These are phyloP conservation scores for Venturia effusa DNA, from an alignment of 2,329 filamentous ascomycete genomes.

Conservation along the genomic window DNA sequence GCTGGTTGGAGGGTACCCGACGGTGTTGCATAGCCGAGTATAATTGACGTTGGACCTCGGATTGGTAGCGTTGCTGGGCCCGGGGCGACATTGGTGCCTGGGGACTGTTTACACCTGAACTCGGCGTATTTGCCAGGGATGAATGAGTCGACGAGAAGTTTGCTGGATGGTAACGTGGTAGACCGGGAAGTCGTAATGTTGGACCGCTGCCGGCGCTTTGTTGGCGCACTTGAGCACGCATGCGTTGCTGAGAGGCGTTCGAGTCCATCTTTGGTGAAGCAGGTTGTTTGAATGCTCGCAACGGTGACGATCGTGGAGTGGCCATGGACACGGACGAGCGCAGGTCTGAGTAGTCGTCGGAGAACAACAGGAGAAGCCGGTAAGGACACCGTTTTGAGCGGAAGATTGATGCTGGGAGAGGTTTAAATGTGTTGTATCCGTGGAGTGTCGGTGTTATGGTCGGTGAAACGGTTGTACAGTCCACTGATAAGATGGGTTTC, in stretches of 20 bases:
- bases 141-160: slow-evolving; percentile 35
- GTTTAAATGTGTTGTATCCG: not conserved
- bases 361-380: not conserved
- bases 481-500: not conserved
- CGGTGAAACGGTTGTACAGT: not conserved
- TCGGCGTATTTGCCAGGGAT: slow-evolving; percentile 26
- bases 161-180: slow-evolving; percentile 42
- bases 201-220: not conserved
- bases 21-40: slow-evolving; percentile 19
- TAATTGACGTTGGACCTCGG: slow-evolving; percentile 38
- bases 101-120: slow-evolving; percentile 28
- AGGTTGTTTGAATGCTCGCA: slow-evolving; percentile 7
- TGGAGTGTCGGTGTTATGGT: not conserved
- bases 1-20: slow-evolving; percentile 13
- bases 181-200: slow-evolving; percentile 26
- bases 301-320: not conserved
- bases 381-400: not conserved
- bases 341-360: too few species aligned
- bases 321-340: not conserved
- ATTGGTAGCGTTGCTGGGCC: slow-evolving; percentile 32
- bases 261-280: slow-evolving; percentile 3
- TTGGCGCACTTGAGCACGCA: slow-evolving; percentile 4
- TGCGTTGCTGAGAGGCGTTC: not conserved
- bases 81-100: slow-evolving; percentile 34
- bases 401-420: not conserved